phyloP scores from a whole-genome alignment of 768 basidiomycete genomes.

The Plicaturopsis crispa region DNA sequence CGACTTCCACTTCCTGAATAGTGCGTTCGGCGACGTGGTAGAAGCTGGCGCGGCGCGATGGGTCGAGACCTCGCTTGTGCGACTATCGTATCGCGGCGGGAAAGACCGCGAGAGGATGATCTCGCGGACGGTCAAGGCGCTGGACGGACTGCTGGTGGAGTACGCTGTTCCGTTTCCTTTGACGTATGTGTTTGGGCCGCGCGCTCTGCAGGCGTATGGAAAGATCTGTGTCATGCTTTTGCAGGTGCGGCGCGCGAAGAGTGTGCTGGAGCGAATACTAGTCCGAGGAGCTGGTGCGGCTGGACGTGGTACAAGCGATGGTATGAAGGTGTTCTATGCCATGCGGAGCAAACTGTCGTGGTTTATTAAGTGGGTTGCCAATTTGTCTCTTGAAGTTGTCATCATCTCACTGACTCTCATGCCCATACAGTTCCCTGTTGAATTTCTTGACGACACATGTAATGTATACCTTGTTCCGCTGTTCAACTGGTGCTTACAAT shows the following conservation, averaged over 20 bases:
- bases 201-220: constrained; percentile 47
- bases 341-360: constrained; percentile 73
- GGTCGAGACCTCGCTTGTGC: constrained; percentile 64
- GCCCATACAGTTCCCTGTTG: constrained; percentile 51
- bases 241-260: constrained; percentile 69
- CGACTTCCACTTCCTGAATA: constrained; percentile 82
- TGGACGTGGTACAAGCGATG: constrained; percentile 26
- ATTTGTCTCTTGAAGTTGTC: not conserved
- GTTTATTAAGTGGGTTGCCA: constrained; percentile 70
- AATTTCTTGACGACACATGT: constrained; percentile 74
- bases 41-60: constrained; percentile 43
- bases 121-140: constrained; percentile 48
- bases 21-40: constrained; percentile 62
- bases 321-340: constrained; percentile 67
- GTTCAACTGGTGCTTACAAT: constrained; percentile 2
- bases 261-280: constrained; percentile 60
- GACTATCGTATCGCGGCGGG: constrained; percentile 56
- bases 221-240: constrained; percentile 66
- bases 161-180: constrained; percentile 79
- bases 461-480: constrained; percentile 11
- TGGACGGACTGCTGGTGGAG: constrained; percentile 66
- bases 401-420: constrained; percentile 1
- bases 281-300: constrained; percentile 42
- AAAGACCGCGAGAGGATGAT: constrained; percentile 39
- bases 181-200: constrained; percentile 67